Conservation (phyloP, 2,329 filamentous ascomycete genomes). For the Trichoderma sp. region DNA sequence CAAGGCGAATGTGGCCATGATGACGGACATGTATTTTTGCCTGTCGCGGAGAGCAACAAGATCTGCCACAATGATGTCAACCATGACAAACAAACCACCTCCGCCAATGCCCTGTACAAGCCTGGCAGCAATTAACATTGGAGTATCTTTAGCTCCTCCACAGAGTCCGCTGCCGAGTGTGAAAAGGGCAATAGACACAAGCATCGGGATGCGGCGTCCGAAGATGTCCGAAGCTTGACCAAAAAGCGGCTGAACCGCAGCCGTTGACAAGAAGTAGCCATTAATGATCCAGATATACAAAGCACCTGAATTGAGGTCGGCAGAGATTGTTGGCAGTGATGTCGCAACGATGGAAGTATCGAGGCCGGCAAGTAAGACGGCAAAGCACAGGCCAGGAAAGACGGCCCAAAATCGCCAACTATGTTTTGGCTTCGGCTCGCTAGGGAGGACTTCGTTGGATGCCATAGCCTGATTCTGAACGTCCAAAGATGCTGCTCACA, state of each 20-base stretch:
- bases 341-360: background rate
- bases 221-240: background rate
- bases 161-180: background rate
- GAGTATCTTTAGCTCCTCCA: background rate
- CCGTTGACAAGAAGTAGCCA: background rate
- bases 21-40: background rate
- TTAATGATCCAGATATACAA: background rate
- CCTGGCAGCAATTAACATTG: background rate
- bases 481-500: background rate
- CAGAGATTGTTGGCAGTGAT: background rate
- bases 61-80: background rate
- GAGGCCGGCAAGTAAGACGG: background rate
- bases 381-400: background rate
- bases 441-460: background rate
- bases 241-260: background rate
- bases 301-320: background rate
- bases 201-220: background rate
- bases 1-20: background rate
- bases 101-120: background rate
- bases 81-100: background rate
- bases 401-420: background rate
- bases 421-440: background rate
- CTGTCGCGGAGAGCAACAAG: background rate
- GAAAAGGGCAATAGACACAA: background rate
- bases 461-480: background rate